Evolutionary conservation across 225 moss, liverwort and hornwort genomes (phyloP).

Genomic region (Sphagnum tenellum): DNA sequence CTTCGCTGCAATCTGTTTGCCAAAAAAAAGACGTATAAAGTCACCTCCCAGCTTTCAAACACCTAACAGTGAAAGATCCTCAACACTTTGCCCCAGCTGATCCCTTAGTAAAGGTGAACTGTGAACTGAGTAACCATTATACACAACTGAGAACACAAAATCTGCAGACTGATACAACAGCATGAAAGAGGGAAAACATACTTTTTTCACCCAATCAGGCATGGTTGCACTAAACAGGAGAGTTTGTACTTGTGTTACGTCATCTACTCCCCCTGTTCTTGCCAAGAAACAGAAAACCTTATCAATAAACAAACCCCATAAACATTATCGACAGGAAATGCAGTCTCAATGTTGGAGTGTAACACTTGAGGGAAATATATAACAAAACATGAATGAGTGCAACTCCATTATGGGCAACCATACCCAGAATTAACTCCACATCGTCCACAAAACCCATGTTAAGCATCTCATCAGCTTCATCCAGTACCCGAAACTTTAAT

Average conservation of each 20-base stretch:
- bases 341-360: too few species aligned
- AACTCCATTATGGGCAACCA: neutral
- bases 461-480: conserved; percentile 95
- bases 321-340: too few species aligned
- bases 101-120: too few species aligned
- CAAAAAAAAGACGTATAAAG: too few species aligned
- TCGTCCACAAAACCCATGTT: conserved; percentile 99
- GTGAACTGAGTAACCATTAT: too few species aligned
- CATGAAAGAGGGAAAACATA: neutral
- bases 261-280: conserved; percentile 61
- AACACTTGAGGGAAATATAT: too few species aligned
- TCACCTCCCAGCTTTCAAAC: too few species aligned
- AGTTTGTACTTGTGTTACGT: conserved; percentile 65
- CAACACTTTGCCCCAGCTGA: too few species aligned
- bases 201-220: conserved; percentile 84
- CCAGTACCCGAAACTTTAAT: conserved; percentile 79
- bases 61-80: too few species aligned
- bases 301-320: too few species aligned
- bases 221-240: conserved; percentile 90
- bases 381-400: too few species aligned
- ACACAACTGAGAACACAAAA: neutral
- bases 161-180: neutral
- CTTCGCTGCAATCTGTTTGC: conserved; percentile 51
- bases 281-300: neutral
- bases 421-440: conserved; percentile 73